These are phyloP conservation scores for Sclerotinia nivalis DNA, from an alignment of 2,329 filamentous ascomycete species.

Conservation along the genomic window DNA sequence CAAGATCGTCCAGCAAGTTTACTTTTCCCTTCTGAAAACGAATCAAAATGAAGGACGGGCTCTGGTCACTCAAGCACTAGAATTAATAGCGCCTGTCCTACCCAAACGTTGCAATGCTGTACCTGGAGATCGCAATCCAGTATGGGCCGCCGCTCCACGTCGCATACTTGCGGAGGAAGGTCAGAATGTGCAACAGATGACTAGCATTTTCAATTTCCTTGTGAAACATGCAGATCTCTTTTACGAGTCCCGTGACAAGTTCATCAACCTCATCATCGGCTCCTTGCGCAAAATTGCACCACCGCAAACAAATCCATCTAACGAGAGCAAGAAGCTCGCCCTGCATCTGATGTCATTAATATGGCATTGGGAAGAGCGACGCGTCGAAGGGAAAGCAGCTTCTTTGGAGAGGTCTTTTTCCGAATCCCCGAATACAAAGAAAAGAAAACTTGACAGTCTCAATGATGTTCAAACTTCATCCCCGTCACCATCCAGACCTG, in stretches of 20 bases:
- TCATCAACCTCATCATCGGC: conserved; percentile 83
- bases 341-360: conserved; percentile 89
- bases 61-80: conserved; percentile 89
- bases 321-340: conserved; percentile 88
- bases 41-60: conserved; percentile 94
- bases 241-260: conserved; percentile 91
- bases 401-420: conserved; percentile 50
- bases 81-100: conserved; percentile 91
- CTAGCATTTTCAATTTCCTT: conserved; percentile 95
- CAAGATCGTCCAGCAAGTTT: conserved; percentile 95
- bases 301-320: conserved; percentile 73
- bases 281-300: conserved; percentile 85
- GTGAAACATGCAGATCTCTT: conserved; percentile 91
- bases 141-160: conserved; percentile 88
- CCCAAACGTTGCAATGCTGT: conserved; percentile 75
- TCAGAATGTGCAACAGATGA: conserved; percentile 92
- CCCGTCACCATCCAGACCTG: conserved; percentile 53
- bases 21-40: conserved; percentile 84
- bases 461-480: conserved; percentile 54
- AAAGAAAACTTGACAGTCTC: conserved; percentile 67
- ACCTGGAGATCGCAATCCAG: conserved; percentile 69
- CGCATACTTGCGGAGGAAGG: conserved; percentile 92
- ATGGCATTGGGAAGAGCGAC: conserved; percentile 87
- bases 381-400: conserved; percentile 61
- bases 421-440: conserved; percentile 71